These are phyloP conservation scores for Dryas alaskensis DNA, from an alignment of 306 rosid species.

Conservation along the genomic window DNA sequence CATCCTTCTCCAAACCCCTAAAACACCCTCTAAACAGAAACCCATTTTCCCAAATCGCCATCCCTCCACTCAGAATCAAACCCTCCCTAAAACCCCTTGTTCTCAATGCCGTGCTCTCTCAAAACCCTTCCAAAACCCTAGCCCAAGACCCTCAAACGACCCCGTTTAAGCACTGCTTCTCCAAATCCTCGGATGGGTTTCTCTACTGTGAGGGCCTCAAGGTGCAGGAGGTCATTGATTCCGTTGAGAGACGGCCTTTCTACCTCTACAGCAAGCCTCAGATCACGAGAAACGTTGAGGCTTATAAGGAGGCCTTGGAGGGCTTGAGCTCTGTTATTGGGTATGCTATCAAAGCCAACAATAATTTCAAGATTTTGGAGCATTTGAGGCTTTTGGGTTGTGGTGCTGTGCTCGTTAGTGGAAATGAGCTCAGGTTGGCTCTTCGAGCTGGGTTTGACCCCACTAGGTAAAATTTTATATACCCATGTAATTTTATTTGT, in stretches of 20 bases:
- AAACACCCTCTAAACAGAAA: constrained; percentile 30
- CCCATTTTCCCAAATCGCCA: constrained; percentile 35
- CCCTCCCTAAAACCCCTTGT: constrained; percentile 24
- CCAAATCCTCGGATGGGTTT: constrained; percentile 77
- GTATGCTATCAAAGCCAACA: constrained; percentile 91
- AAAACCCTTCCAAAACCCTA: constrained; percentile 39
- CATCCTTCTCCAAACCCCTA: constrained; percentile 40
- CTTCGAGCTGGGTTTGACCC: constrained; percentile 88
- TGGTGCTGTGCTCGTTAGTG: constrained; percentile 97
- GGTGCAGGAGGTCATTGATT: constrained; percentile 82
- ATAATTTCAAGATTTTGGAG: constrained; percentile 81
- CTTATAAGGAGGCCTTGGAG: constrained; percentile 73
- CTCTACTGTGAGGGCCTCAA: constrained; percentile 62
- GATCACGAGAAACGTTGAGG: constrained; percentile 77
- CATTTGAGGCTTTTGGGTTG: constrained; percentile 83
- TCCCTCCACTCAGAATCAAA: constrained; percentile 34
- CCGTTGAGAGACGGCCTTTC: constrained; percentile 84
- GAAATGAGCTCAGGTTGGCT: constrained; percentile 81
- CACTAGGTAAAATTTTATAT: constrained; percentile 44
- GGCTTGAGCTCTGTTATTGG: constrained; percentile 75
- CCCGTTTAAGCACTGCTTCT: constrained; percentile 66
- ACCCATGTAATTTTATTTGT: constrained; percentile 3
- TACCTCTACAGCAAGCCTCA: constrained; percentile 88
- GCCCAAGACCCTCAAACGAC: constrained; percentile 27
- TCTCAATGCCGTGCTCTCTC: constrained; percentile 64